Conservation (phyloP, 2,329 filamentous ascomycete species). For the Stachybotrys chartarum region DNA sequence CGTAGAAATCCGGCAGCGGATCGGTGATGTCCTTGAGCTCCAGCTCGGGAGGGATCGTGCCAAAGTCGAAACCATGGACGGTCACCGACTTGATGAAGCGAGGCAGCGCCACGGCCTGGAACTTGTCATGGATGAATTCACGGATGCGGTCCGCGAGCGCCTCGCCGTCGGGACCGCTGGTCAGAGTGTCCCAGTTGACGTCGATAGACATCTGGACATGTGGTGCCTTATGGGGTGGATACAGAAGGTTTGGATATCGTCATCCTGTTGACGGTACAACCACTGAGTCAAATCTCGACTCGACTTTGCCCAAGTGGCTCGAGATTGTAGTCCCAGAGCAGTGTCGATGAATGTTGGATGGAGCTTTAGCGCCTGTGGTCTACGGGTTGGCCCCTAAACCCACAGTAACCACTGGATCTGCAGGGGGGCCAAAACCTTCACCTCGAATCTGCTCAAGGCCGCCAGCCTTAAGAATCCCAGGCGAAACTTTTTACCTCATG, state of each 20-base stretch:
- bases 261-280: neutral
- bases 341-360: too few species aligned
- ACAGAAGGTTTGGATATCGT: neutral
- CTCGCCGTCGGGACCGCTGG: conserved; percentile 78
- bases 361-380: too few species aligned
- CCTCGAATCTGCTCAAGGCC: too few species aligned
- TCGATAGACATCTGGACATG: conserved; percentile 77
- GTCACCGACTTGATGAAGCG: conserved; percentile 96
- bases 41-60: conserved; percentile 71
- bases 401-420: too few species aligned
- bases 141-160: conserved; percentile 81
- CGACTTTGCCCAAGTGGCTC: too few species aligned
- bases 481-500: too few species aligned
- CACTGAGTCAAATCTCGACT: neutral
- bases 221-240: neutral
- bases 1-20: conserved; percentile 93
- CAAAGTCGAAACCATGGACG: conserved; percentile 91
- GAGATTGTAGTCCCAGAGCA: too few species aligned
- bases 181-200: conserved; percentile 92
- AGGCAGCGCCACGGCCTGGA: conserved; percentile 84
- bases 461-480: too few species aligned
- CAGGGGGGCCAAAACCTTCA: too few species aligned
- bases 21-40: conserved; percentile 97
- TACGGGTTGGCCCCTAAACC: too few species aligned
- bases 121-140: conserved; percentile 90